Percentiles rank a stretch among this genome's conserved stretches.
Evolutionary conservation across 371 early-diverging fungal genomes (phyloP).

Genomic region (Lichtheimia ornata): DNA sequence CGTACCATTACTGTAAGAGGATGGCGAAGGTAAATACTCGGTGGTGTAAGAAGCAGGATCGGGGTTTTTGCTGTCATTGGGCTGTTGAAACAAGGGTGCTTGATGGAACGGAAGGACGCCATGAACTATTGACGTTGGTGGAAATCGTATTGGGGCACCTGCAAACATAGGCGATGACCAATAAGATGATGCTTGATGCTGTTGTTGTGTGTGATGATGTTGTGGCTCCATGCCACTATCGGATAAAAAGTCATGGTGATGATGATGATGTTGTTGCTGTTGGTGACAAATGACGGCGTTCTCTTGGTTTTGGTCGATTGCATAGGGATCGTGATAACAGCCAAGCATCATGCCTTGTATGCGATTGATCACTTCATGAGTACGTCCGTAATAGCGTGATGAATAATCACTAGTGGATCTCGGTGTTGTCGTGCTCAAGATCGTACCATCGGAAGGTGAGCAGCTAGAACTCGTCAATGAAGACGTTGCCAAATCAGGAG

Average conservation of each 20-base stretch:
- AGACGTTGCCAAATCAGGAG: too few species aligned
- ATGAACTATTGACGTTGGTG: too few species aligned
- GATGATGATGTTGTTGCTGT: not conserved
- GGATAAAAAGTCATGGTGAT: conserved; percentile 1
- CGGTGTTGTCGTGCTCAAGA: too few species aligned
- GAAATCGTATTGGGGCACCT: not conserved
- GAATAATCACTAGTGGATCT: too few species aligned
- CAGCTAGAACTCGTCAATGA: too few species aligned
- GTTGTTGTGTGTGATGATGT: not conserved
- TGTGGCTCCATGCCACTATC: not conserved
- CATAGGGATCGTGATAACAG: too few species aligned
- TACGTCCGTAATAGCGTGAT: too few species aligned
- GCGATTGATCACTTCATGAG: too few species aligned
- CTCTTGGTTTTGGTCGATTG: too few species aligned
- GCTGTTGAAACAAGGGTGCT: conserved; percentile 1
- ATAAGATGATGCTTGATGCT: not conserved
- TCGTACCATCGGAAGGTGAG: too few species aligned
- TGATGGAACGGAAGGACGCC: not conserved
- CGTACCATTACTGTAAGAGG: not conserved
- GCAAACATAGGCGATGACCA: not conserved
- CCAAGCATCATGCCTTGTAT: too few species aligned
- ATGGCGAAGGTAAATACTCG: not conserved
- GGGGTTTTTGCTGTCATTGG: not conserved
- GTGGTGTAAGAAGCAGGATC: not conserved
- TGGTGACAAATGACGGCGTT: too few species aligned